These are phyloP conservation scores for Nidula microcarpa DNA, from an alignment of 768 basidiomycete genomes.

Conservation along the genomic window DNA sequence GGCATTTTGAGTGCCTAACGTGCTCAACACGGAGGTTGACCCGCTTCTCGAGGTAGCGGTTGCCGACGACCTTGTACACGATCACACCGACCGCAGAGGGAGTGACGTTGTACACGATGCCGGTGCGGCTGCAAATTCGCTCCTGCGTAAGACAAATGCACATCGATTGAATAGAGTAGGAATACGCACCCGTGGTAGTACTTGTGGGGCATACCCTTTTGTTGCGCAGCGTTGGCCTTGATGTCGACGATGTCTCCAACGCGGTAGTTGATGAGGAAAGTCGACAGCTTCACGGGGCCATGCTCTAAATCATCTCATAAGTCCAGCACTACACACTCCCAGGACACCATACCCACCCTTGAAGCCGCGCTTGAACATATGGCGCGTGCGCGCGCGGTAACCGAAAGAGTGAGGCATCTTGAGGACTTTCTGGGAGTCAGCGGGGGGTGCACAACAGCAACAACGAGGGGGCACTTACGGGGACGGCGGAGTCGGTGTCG, in stretches of 20 bases:
- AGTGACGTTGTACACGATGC: slow-evolving; percentile 98
- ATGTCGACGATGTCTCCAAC: slow-evolving; percentile 99
- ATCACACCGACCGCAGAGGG: slow-evolving; percentile 94
- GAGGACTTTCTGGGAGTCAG: slow-evolving; percentile 37
- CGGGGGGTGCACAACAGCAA: slow-evolving; percentile 16
- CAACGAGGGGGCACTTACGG: slow-evolving; percentile 34
- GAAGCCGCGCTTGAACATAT: slow-evolving; percentile 99
- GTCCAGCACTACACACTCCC: slow-evolving; percentile 3
- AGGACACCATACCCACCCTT: slow-evolving; percentile 62
- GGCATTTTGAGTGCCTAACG: slow-evolving; percentile 93
- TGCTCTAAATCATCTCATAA: slow-evolving; percentile 54
- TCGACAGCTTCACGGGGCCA: slow-evolving; percentile 87
- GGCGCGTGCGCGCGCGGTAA: slow-evolving; percentile 99
- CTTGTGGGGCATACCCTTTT: slow-evolving; percentile 99
- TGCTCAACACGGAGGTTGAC: slow-evolving; percentile 98
- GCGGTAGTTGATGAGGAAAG: slow-evolving; percentile 89
- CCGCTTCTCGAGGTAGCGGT: slow-evolving; percentile 98
- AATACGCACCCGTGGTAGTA: slow-evolving; percentile 88
- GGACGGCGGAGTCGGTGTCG: slow-evolving; percentile 35
- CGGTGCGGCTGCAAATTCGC: slow-evolving; percentile 75
- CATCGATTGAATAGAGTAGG: slow-evolving; percentile 1
- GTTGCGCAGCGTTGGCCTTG: slow-evolving; percentile 98
- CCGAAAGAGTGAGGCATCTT: slow-evolving; percentile 99
- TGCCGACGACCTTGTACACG: slow-evolving; percentile 97
- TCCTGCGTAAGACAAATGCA: not conserved